Evolutionary conservation across 805 yeast genomes (phyloP), one percentile per base, ranked within the genome.

Genomic region (Babjeviella inositovora): DNA sequence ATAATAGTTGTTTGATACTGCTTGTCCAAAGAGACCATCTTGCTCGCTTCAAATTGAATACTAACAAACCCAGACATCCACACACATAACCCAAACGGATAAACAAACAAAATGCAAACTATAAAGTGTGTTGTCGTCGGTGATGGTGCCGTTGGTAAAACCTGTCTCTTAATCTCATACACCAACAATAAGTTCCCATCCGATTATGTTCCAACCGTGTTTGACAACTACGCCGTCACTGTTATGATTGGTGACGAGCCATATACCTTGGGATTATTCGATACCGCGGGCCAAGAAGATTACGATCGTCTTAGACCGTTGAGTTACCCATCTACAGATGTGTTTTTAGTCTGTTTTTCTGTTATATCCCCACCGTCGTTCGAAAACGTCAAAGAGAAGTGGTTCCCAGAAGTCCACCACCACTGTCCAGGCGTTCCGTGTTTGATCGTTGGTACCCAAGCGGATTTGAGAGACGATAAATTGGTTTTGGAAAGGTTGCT

Each of bases 251-350:
- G 96, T 24, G 97, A 90, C 47, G 97, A 85, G 53, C 97, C 98
- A 22, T 85, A 81, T 49, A 90, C 96, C 10, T 66, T 87, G 40
- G 96, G 97, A n/a, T 60, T 87, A 31, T 87, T 90, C 44, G 98
- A 87, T 58, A 87, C 98, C 17, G 98, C 98, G 14, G 98, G 98
- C 24, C 98, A 87, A 61, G 98, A 87, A 66, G 98, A 87, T 61
- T 87, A 90, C 51, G 98, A 87, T 57, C 70, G 98, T 46, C 61
- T 87, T 45, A 79, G 98, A 56, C 98, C 98, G 6, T 66, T 90
- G 39, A 76, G 93, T 27, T 87, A 87, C 51, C 97, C 98, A 10
- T 90, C 93, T 25, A 90, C 98, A 5, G 98, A 87, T 50, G 95
- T 87, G 21, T 87, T 87, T 45, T 61, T 87, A 37, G 93, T 87